Percentiles rank a stretch among this genome's conserved stretches.
phyloP scores from a whole-genome alignment of 2,329 filamentous ascomycete species.

The Aspergillus pseudoglaucus region DNA sequence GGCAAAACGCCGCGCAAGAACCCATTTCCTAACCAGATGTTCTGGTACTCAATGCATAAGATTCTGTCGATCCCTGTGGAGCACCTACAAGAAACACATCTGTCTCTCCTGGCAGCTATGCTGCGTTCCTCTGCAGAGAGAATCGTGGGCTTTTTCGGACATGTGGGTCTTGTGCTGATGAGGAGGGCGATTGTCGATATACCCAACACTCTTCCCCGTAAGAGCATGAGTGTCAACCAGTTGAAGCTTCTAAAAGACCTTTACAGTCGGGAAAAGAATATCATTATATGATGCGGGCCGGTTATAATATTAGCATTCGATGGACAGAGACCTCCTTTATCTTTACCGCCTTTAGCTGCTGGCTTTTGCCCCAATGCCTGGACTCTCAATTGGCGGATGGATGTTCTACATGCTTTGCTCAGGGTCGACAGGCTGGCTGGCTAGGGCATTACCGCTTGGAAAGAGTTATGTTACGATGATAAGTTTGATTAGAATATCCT shows the following conservation, averaged over 20 bases:
- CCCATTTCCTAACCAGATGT: slow-evolving; percentile 70
- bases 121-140: slow-evolving; percentile 66
- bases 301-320: too few relatives aligned
- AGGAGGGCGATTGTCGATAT: slow-evolving; percentile 67
- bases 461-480: too few relatives aligned
- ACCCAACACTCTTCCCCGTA: slow-evolving; percentile 41
- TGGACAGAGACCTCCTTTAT: too few relatives aligned
- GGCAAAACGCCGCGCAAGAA: slow-evolving; percentile 61
- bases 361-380: background rate
- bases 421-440: too few relatives aligned
- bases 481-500: too few relatives aligned
- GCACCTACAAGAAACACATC: slow-evolving; percentile 67
- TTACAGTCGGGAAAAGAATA: slow-evolving; percentile 30
- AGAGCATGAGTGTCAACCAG: slow-evolving; percentile 32
- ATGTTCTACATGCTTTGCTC: too few relatives aligned
- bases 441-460: too few relatives aligned
- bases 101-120: slow-evolving; percentile 63
- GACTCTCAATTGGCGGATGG: too few relatives aligned
- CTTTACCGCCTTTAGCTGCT: background rate
- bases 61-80: slow-evolving; percentile 68
- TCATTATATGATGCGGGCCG: slow-evolving; percentile 26
- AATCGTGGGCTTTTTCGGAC: slow-evolving; percentile 76
- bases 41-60: slow-evolving; percentile 71
- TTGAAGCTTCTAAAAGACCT: slow-evolving; percentile 33
- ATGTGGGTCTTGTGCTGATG: slow-evolving; percentile 64